Evolutionary conservation across 768 basidiomycete genomes (phyloP).

Genomic region (Lactarius hengduanensis): DNA sequence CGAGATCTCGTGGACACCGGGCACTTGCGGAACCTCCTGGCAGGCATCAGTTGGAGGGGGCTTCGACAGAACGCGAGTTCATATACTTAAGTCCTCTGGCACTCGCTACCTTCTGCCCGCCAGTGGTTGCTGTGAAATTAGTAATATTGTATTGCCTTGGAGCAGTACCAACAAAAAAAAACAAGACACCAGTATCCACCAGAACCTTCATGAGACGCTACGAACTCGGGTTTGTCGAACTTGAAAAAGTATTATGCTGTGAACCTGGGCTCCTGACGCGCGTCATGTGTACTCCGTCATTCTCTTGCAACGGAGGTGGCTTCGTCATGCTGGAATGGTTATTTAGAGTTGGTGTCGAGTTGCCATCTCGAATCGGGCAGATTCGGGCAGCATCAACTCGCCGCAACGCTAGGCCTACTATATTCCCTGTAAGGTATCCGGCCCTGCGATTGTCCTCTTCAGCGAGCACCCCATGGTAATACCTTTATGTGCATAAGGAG

Average conservation of each 20-base stretch:
- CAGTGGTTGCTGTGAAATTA: not conserved
- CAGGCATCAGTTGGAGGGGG: not conserved
- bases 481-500: too few relatives aligned
- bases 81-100: not conserved
- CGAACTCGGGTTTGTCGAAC: not conserved
- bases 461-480: too few relatives aligned
- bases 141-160: not conserved
- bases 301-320: not conserved
- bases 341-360: too few relatives aligned
- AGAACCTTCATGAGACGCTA: not conserved
- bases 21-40: not conserved
- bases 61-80: not conserved
- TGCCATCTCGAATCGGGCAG: too few relatives aligned
- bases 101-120: not conserved
- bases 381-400: too few relatives aligned
- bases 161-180: not conserved
- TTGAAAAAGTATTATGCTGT: not conserved
- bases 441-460: too few relatives aligned
- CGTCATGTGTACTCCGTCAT: not conserved
- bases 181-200: not conserved
- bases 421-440: too few relatives aligned
- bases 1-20: not conserved
- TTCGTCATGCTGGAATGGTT: not conserved
- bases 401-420: too few relatives aligned
- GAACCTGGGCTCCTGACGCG: not conserved